Percentiles rank a stretch among this genome's conserved stretches.
Conservation (phyloP, 345 rosid genomes). For the Aquilaria yunnanensis region DNA sequence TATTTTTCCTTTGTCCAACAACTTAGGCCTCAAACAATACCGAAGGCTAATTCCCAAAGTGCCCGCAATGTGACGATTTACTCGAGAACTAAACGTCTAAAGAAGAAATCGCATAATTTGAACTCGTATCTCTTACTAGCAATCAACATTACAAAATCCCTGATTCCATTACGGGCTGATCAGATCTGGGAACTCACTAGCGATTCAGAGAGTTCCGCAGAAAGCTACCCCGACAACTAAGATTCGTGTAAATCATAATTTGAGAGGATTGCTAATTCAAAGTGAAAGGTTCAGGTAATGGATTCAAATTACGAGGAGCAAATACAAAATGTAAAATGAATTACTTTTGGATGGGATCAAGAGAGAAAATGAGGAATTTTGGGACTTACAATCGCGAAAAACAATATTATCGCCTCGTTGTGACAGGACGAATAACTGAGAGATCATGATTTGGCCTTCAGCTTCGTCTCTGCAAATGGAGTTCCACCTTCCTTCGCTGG, state of each 20-base stretch:
- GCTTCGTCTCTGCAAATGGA: neutral
- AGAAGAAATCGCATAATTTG: too few species aligned
- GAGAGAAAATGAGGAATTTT: neutral
- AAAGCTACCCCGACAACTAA: slow-evolving; percentile 17
- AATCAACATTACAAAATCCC: neutral
- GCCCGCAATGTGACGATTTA: too few species aligned
- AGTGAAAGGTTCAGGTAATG: too few species aligned
- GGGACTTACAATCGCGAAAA: slow-evolving; percentile 84
- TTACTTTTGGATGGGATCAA: slow-evolving; percentile 8
- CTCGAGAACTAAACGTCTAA: too few species aligned
- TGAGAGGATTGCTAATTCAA: neutral
- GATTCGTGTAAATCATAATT: slow-evolving; percentile 1
- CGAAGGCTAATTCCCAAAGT: too few species aligned
- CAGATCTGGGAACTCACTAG: neutral
- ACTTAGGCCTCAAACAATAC: too few species aligned
- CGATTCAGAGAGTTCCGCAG: neutral
- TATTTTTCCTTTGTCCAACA: too few species aligned
- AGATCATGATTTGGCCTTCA: slow-evolving; percentile 52
- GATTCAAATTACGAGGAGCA: neutral
- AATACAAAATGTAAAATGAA: neutral
- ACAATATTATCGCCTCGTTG: slow-evolving; percentile 98
- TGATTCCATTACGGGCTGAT: slow-evolving; percentile 4
- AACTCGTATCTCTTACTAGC: neutral
- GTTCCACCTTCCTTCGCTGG: neutral
- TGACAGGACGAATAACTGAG: slow-evolving; percentile 95